Evolutionary conservation across 805 yeast species (phyloP), one percentile per base, ranked within the genome.

Genomic region (Wilhelminamyces savonicus): DNA sequence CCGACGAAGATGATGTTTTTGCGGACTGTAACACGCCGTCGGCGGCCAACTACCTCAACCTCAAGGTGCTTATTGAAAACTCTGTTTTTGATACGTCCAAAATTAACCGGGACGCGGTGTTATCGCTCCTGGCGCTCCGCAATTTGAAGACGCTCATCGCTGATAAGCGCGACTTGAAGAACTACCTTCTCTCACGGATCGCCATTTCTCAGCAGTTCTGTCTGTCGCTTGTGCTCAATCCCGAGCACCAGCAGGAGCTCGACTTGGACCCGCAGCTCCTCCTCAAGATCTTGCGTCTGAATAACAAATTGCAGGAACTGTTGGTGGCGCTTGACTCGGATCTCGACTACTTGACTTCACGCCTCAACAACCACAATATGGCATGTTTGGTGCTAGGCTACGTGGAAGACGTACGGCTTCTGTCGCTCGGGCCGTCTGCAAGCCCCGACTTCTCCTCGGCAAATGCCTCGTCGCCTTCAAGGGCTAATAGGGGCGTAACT

Each of bases 381-480:
- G 56, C 70, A 0, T 62, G 71, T 19, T 55, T 67, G 26, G 63
- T 64, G 11, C 48, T 69, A 37, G 75, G 76, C 2, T 68, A 69
- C 41, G 56, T 69, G 12, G 71, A 69, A 36, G 69, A 62, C 42
- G 54, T 64, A 10, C 54, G 50, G 35, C 34, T 57, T 10, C n/a
- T 23, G 13, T 19, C 26, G 22, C 22, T 13, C 13, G 13, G 7
- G 16, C 12, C 14, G 16, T 4, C 24, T 24, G 8, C 11, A 23
- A n/a, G 23, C 13, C 8, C 15, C 30, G 5, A 28, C 24, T 13
- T 31, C 34, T 10, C 31, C 12, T 12, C 30, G n/a, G n/a, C n/a
- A n/a, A n/a, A n/a, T n/a, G n/a, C n/a, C n/a, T n/a, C n/a, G n/a
- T n/a, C n/a, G n/a, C n/a, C n/a, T n/a, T n/a, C n/a, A n/a, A n/a